Evolutionary conservation across 495 filamentous ascomycete species (phyloP).

Genomic region (Pseudoneurospora amorphoporcata): DNA sequence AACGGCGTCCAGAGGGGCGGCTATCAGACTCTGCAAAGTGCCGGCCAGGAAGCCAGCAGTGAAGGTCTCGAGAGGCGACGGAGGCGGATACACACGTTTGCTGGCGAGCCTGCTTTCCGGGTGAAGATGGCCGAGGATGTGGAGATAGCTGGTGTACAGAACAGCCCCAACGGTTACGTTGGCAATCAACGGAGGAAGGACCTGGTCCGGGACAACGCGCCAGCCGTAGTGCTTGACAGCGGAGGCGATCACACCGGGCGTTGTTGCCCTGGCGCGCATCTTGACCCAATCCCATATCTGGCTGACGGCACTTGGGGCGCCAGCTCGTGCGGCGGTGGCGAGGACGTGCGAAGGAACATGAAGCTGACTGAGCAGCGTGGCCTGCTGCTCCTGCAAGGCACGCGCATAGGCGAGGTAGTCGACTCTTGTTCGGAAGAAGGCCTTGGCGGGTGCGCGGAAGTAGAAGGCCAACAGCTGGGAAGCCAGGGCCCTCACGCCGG

Average conservation of each 20-base stretch:
- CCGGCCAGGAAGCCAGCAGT: slow-evolving; percentile 70
- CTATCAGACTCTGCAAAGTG: slow-evolving; percentile 65
- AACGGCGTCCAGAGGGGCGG: slow-evolving; percentile 81
- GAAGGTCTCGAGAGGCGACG: slow-evolving; percentile 54
- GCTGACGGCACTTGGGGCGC: slow-evolving; percentile 1
- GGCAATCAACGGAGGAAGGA: slow-evolving; percentile 74
- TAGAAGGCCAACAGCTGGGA: slow-evolving; percentile 77
- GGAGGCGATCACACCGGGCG: slow-evolving; percentile 67
- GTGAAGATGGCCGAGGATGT: slow-evolving; percentile 62
- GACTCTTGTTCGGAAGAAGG: slow-evolving; percentile 79
- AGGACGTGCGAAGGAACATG: background rate
- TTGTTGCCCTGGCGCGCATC: slow-evolving; percentile 59
- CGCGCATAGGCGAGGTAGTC: slow-evolving; percentile 56
- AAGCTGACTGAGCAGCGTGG: background rate
- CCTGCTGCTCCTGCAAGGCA: slow-evolving; percentile 28
- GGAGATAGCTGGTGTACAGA: slow-evolving; percentile 80
- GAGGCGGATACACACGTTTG: slow-evolving; percentile 68
- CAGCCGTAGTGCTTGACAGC: slow-evolving; percentile 73
- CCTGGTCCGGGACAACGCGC: slow-evolving; percentile 79
- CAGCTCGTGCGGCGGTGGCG: background rate
- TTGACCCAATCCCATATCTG: slow-evolving; percentile 30
- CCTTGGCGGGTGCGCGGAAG: slow-evolving; percentile 78
- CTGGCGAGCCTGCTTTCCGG: slow-evolving; percentile 56
- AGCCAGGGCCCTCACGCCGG: slow-evolving; percentile 67
- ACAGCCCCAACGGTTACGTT: slow-evolving; percentile 80